Conservation (phyloP, 306 rosid genomes). For the Pterocarpus santalinus region DNA sequence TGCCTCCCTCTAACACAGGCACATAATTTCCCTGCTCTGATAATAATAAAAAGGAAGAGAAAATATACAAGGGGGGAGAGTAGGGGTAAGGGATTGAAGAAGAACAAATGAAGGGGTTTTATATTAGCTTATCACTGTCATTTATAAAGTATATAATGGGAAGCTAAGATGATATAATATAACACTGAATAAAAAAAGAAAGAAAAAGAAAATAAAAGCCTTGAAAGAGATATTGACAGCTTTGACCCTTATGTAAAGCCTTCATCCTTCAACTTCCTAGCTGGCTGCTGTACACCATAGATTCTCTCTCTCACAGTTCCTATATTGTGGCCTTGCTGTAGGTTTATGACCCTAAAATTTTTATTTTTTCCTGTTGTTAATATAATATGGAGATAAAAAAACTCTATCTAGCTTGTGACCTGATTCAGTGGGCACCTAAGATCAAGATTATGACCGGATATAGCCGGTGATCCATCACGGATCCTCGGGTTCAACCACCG, state of each 20-base stretch:
- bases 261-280: constrained; percentile 69
- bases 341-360: constrained; percentile 46
- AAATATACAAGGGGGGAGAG: not conserved
- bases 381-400: not conserved
- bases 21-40: constrained; percentile 37
- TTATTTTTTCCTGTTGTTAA: not conserved
- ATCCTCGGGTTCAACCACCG: constrained; percentile 58
- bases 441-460: constrained; percentile 43
- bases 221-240: constrained; percentile 56
- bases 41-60: constrained; percentile 11
- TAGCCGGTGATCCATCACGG: constrained; percentile 67
- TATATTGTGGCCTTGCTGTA: constrained; percentile 29
- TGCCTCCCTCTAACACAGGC: constrained; percentile 27
- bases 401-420: not conserved
- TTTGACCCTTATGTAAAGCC: constrained; percentile 60
- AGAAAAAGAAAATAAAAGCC: constrained; percentile 16
- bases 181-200: constrained; percentile 12
- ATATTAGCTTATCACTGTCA: constrained; percentile 29
- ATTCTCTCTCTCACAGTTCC: constrained; percentile 54
- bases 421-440: constrained; percentile 47
- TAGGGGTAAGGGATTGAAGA: constrained; percentile 10
- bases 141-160: constrained; percentile 3
- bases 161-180: not conserved
- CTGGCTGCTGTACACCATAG: constrained; percentile 68
- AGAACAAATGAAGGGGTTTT: constrained; percentile 50